Conservation (phyloP, 352 stramenopile genomes). For the Phytophthora megakarya region DNA sequence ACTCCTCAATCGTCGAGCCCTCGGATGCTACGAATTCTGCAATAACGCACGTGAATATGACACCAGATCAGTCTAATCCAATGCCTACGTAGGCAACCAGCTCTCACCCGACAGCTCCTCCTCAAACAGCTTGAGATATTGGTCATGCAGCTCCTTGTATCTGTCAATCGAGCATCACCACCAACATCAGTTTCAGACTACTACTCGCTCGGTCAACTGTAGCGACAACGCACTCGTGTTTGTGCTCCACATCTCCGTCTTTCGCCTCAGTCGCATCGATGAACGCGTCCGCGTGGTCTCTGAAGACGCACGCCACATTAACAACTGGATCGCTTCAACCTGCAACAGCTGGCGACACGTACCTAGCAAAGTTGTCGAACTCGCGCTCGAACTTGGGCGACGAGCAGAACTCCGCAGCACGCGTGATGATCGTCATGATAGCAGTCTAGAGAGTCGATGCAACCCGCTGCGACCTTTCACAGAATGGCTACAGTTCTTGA, state of each 20-base stretch:
- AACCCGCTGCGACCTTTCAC: slow-evolving; percentile 23
- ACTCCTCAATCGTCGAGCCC: slow-evolving; percentile 64
- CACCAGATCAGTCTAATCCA: background rate
- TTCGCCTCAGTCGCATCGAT: slow-evolving; percentile 69
- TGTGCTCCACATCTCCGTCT: slow-evolving; percentile 70
- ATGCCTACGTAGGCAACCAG: background rate
- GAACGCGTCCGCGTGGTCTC: slow-evolving; percentile 68
- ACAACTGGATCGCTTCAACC: slow-evolving; percentile 2
- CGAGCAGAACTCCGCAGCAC: slow-evolving; percentile 70
- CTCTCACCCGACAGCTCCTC: slow-evolving; percentile 58
- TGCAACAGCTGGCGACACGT: slow-evolving; percentile 4
- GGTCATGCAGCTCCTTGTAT: slow-evolving; percentile 79
- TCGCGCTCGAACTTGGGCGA: slow-evolving; percentile 77
- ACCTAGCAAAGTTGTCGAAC: slow-evolving; percentile 81
- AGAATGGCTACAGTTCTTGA: slow-evolving; percentile 26
- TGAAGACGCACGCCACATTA: slow-evolving; percentile 24
- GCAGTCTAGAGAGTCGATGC: background rate
- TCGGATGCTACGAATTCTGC: slow-evolving; percentile 77
- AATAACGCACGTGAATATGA: background rate
- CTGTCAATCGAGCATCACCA: slow-evolving; percentile 19
- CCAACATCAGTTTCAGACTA: background rate
- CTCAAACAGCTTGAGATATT: slow-evolving; percentile 78
- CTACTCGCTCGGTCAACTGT: background rate
- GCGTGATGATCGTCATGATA: slow-evolving; percentile 66
- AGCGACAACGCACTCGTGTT: slow-evolving; percentile 56